Evolutionary conservation across 192 early-diverging fungal genomes (phyloP), one percentile per base, ranked within the genome.

Genomic region (Paraglomus occultum): DNA sequence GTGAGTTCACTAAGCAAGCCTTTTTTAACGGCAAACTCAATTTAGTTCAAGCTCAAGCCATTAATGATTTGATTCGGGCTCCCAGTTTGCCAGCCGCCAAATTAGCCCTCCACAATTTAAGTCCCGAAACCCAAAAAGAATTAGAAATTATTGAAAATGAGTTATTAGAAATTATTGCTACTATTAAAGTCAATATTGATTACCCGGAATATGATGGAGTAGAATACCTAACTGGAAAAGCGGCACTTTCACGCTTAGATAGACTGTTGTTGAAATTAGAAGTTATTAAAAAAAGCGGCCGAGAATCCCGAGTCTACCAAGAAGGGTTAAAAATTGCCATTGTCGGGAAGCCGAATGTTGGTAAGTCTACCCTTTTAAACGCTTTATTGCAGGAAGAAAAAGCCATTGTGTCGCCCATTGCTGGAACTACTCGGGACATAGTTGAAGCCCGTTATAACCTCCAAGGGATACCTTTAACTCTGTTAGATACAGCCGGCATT

Each of bases 1-100:
- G 54, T 6, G 54, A 57, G 22, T 57, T 57, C 6, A 57, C 54
- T 23, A 57, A 57, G 4, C 54, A 57, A 57, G 54, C 54, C 18
- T 57, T 57, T 57, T 57, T 57, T 57, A 57, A 57, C 6, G 54
- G 54, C 1, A 57, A 57, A 57, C 54, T 57, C n/a, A 57, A 57
- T 57, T 57, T 57, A 57, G 31, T 57, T 57, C 54, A 57, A 57
- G 54, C 54, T 4, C n/a, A 20, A n/a, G 18, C 54, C 14, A 57
- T 57, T 10, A 57, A 57, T 23, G 54, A 57, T 57, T 57, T 57
- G 6, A 57, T 57, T 20, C 54, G 54, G 8, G 18, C 54, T 57
- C 54, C 54, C 31, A n/a, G 14, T 10, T 57, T 57, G 6, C 8
- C 10, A 10, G 54, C 18, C 1, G 18, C 22, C 10, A 57, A 57